phyloP scores from a whole-genome alignment of 768 basidiomycete genomes.

The Russula foetens region DNA sequence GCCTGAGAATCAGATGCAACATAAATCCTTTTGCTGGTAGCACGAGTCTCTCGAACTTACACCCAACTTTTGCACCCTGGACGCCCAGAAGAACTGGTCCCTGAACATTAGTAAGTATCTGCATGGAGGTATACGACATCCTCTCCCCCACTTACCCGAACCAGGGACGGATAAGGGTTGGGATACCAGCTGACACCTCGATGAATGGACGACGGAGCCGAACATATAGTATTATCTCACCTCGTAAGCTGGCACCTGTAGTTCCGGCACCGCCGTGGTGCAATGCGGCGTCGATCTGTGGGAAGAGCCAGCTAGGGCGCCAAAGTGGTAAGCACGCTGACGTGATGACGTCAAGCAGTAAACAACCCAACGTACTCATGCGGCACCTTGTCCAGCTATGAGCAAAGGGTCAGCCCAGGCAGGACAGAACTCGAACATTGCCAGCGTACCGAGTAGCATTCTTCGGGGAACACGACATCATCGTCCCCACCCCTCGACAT shows the following conservation, averaged over 20 bases:
- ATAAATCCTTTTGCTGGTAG: background rate
- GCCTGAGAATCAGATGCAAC: constrained; percentile 29
- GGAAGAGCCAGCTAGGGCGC: constrained; percentile 43
- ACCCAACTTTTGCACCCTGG: constrained; percentile 51
- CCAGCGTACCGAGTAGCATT: constrained; percentile 37
- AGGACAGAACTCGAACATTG: background rate
- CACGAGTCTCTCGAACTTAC: constrained; percentile 28
- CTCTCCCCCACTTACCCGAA: constrained; percentile 36
- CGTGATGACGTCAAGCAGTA: background rate
- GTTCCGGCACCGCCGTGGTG: constrained; percentile 70
- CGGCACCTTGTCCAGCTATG: constrained; percentile 50
- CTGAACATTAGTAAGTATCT: constrained; percentile 17
- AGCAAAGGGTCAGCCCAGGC: constrained; percentile 16
- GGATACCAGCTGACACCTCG: constrained; percentile 39
- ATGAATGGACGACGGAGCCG: background rate
- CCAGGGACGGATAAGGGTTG: constrained; percentile 64
- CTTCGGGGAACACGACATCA: constrained; percentile 41
- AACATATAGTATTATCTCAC: constrained; percentile 18
- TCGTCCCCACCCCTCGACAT: constrained; percentile 35
- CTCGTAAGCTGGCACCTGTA: constrained; percentile 53
- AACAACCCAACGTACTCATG: constrained; percentile 37
- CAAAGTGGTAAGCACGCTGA: background rate
- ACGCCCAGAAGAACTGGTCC: constrained; percentile 60
- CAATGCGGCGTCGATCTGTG: constrained; percentile 50
- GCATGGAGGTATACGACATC: too few relatives aligned